phyloP scores from a whole-genome alignment of 441 rosid species.

The Euphorbia neoarborescens region DNA sequence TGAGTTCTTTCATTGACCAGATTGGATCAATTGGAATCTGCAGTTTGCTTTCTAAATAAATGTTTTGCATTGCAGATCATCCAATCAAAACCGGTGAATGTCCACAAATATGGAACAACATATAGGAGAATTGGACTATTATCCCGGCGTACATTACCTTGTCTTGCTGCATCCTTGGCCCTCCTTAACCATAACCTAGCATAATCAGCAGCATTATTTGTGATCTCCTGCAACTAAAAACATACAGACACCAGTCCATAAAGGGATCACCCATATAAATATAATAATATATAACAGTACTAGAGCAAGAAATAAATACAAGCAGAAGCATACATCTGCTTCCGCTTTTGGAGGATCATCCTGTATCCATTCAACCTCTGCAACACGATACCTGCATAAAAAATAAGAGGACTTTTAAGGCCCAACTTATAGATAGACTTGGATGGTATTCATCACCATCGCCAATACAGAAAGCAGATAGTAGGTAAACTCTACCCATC shows the following conservation, averaged over 20 bases:
- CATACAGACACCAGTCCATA: constrained; percentile 14
- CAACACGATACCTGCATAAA: constrained; percentile 63
- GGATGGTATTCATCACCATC: neutral
- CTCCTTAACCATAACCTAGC: constrained; percentile 63
- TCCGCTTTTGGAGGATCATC: constrained; percentile 49
- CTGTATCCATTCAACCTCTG: constrained; percentile 85
- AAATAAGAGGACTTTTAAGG: constrained; percentile 16
- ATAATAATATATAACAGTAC: constrained; percentile 1
- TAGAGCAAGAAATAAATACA: constrained; percentile 7
- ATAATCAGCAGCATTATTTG: constrained; percentile 54
- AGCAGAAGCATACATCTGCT: constrained; percentile 43
- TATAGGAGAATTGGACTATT: constrained; percentile 7
- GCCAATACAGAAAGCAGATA: neutral
- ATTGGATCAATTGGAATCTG: neutral
- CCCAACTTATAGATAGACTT: constrained; percentile 6
- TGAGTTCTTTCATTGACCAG: neutral
- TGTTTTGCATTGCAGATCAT: neutral
- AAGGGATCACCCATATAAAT: neutral
- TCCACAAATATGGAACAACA: neutral
- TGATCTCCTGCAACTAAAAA: constrained; percentile 58
- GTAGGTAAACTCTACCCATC: constrained; percentile 64
- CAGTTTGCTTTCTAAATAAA: neutral
- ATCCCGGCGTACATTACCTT: constrained; percentile 33
- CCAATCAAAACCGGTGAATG: neutral
- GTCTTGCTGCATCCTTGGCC: constrained; percentile 64